Evolutionary conservation across 805 yeast species (phyloP), one percentile per base, ranked within the genome.

Genomic region (Myxozyma udenii): DNA sequence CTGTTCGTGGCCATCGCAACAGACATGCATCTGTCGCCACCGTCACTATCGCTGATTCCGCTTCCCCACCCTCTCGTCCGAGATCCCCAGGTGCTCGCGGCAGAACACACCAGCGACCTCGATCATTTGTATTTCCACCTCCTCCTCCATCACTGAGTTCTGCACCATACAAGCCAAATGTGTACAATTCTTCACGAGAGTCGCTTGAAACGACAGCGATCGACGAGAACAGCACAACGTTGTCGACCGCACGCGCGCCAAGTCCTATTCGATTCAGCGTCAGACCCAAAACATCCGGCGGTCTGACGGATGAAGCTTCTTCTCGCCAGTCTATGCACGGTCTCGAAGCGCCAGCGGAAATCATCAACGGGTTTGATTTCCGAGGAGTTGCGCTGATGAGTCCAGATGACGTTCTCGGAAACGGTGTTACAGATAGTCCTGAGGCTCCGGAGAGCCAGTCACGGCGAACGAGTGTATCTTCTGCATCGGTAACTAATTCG

Each of bases 121-220:
- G 48, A 3, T 44, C 55, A 21, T 50, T 50, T 35, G 51, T 41
- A 4, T 50, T 50, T 21, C 50, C 54, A 4, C 55, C 55, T 30
- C 55, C 48, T 24, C 44, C 51, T 3, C 19, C 52, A 18, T 37
- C 28, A 18, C 37, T 44, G 14, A 24, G 30, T n/a, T 41, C 50
- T 9, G 46, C 47, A 11, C 57, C 53, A 5, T 53, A 53, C 24
- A 48, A 42, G 14, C 39, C 49, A n/a, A 49, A 35, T 28, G 24
- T 44, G 22, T 49, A 40, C 41, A 41, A 33, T 22, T 44, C 48
- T 12, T 53, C 57, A 14, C 25, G 50, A 18, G 57, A 53, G 41
- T 46, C 50, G n/a, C 33, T 53, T 7, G 57, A 53, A 24, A 57
- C 48, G 11, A 53, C 57, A 1, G 47, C 54, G 14, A 53, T 53